These are phyloP conservation scores for Fagus crenata DNA, from an alignment of 306 rosid species.

Conservation along the genomic window DNA sequence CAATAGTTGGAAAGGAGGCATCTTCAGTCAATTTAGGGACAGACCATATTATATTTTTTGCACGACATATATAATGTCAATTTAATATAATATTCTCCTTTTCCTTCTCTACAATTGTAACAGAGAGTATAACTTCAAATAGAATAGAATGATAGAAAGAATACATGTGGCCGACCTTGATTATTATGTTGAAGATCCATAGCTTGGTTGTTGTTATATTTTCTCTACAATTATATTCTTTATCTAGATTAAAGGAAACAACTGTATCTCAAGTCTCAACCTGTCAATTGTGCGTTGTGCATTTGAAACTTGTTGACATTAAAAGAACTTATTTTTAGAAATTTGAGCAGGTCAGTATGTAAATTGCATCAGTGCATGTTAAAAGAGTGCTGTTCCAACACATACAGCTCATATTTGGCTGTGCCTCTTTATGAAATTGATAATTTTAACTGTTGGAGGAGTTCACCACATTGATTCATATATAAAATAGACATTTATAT, in stretches of 20 bases:
- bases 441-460: neutral
- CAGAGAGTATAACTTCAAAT: no score
- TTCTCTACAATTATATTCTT: neutral
- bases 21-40: neutral
- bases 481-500: neutral
- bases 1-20: constrained; percentile 10
- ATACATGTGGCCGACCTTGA: no score
- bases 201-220: neutral
- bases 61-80: neutral
- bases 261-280: neutral
- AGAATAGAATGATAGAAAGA: no score
- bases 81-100: neutral
- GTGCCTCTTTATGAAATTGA: neutral
- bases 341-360: neutral
- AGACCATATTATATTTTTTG: neutral
- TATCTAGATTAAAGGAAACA: neutral
- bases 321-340: neutral
- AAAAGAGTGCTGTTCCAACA: neutral
- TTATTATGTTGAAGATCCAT: no score
- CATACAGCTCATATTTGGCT: neutral
- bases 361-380: neutral
- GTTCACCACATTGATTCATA: neutral
- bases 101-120: neutral
- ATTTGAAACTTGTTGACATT: neutral
- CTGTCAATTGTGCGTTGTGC: neutral